These are phyloP conservation scores for Medicago arabica DNA, from an alignment of 306 rosid genomes.

Conservation along the genomic window DNA sequence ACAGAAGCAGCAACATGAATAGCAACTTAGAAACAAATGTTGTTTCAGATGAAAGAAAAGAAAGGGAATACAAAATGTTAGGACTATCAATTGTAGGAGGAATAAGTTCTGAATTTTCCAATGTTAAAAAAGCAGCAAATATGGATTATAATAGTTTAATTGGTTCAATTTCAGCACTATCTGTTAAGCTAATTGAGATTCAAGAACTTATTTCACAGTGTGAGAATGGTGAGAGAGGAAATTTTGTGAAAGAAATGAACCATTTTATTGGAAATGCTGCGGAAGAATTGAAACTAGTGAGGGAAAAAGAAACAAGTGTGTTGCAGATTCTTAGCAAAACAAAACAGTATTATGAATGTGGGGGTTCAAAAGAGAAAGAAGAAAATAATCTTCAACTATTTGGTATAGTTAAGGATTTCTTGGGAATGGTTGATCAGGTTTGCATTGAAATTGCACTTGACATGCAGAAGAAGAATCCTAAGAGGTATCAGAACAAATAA, in stretches of 20 bases:
- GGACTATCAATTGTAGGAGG: conserved; percentile 95
- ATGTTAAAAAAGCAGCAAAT: conserved; percentile 74
- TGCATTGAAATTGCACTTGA: conserved; percentile 78
- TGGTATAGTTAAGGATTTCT: conserved; percentile 78
- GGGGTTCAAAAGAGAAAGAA: conserved; percentile 62
- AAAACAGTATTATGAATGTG: conserved; percentile 70
- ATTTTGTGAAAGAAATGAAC: conserved; percentile 72
- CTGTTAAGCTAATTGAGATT: conserved; percentile 48
- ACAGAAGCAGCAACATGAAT: conserved; percentile 34
- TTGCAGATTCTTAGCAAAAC: conserved; percentile 68
- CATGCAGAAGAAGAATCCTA: conserved; percentile 61
- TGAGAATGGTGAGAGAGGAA: conserved; percentile 55
- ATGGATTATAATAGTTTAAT: conserved; percentile 63
- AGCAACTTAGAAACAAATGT: conserved; percentile 30
- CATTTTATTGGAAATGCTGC: conserved; percentile 67
- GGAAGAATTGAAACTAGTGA: conserved; percentile 59
- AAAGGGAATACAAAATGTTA: conserved; percentile 67
- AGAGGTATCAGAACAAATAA: conserved; percentile 17
- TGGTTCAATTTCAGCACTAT: conserved; percentile 56
- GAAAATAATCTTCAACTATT: conserved; percentile 66
- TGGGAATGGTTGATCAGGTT: conserved; percentile 84
- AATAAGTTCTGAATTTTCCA: conserved; percentile 75
- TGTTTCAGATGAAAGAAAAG: conserved; percentile 57
- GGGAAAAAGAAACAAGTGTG: conserved; percentile 60
- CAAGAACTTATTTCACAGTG: conserved; percentile 50